A percentile compares a stretch with the other conserved stretches of the same genome.
These are phyloP conservation scores for Tylopilus felleus DNA, from an alignment of 768 basidiomycete genomes.

Conservation along the genomic window DNA sequence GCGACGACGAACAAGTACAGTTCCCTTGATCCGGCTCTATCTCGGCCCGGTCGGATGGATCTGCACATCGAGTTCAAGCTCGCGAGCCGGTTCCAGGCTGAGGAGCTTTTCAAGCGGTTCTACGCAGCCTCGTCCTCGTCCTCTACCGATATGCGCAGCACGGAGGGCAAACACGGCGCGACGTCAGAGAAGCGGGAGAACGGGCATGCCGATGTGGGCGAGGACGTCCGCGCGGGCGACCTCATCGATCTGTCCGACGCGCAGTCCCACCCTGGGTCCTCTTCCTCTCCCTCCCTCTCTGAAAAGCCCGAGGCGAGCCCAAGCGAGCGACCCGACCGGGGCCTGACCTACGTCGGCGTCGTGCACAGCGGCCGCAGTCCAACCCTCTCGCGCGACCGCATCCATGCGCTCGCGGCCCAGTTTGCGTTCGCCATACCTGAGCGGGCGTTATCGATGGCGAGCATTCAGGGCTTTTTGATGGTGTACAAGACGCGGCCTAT, in stretches of 20 bases:
- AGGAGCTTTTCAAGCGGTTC: conserved; percentile 64
- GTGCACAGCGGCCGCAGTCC: conserved; percentile 38
- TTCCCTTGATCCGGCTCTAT: conserved; percentile 69
- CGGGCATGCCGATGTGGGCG: neutral
- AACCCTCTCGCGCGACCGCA: conserved; percentile 36
- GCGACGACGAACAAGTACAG: conserved; percentile 76
- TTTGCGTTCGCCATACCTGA: conserved; percentile 57
- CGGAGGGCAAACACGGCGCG: neutral
- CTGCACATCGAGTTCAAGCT: conserved; percentile 72
- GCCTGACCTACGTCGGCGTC: conserved; percentile 9
- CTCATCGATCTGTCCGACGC: conserved; percentile 20
- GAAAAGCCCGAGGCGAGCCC: conserved; percentile 14
- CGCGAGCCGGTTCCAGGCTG: conserved; percentile 67
- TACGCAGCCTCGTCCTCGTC: conserved; percentile 46
- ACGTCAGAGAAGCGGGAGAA: neutral
- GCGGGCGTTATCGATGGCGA: conserved; percentile 40
- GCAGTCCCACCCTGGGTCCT: neutral
- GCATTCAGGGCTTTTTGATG: conserved; percentile 63
- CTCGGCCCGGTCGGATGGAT: conserved; percentile 79
- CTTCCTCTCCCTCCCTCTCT: neutral
- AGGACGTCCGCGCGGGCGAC: neutral
- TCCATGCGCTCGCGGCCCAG: conserved; percentile 46
- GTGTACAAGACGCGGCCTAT: conserved; percentile 57
- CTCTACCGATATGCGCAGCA: neutral
- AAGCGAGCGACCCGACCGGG: neutral